Evolutionary conservation across 1,139 yeast species (phyloP).

Genomic region (Neolecta irregularis): DNA sequence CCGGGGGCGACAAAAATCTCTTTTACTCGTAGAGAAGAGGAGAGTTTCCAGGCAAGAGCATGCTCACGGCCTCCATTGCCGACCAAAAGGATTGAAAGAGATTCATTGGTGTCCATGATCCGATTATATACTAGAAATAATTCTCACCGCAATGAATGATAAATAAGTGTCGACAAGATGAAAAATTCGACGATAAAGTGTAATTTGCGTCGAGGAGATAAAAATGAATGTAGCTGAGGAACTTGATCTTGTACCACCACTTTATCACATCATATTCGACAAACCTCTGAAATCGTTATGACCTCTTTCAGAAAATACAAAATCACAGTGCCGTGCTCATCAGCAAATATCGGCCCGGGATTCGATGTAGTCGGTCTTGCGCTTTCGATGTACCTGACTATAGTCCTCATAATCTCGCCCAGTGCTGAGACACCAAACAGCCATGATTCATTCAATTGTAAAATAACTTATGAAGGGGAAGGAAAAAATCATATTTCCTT

Average conservation of each 20-base stretch:
- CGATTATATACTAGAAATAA: too few species aligned
- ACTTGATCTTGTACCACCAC: background rate
- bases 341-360: slow-evolving; percentile 97
- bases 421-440: slow-evolving; percentile 28
- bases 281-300: slow-evolving; percentile 8
- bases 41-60: slow-evolving; percentile 83
- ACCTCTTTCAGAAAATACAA: slow-evolving; percentile 16
- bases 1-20: slow-evolving; percentile 90
- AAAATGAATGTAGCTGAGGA: slow-evolving; percentile 6
- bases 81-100: slow-evolving; percentile 43
- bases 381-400: slow-evolving; percentile 52
- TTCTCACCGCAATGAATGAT: background rate
- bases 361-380: slow-evolving; percentile 93
- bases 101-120: slow-evolving; percentile 1
- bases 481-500: slow-evolving; percentile 72
- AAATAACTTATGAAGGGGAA: slow-evolving; percentile 54
- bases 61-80: slow-evolving; percentile 99
- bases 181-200: slow-evolving; percentile 3
- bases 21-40: slow-evolving; percentile 58
- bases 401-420: slow-evolving; percentile 36
- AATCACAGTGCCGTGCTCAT: slow-evolving; percentile 84
- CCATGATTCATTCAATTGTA: slow-evolving; percentile 53
- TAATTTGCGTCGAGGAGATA: background rate
- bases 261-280: background rate
- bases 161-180: background rate